Evolutionary conservation across 192 early-diverging fungal genomes (phyloP), one percentile per base, ranked within the genome.

Genomic region (Phlyctochytrium bullatum): DNA sequence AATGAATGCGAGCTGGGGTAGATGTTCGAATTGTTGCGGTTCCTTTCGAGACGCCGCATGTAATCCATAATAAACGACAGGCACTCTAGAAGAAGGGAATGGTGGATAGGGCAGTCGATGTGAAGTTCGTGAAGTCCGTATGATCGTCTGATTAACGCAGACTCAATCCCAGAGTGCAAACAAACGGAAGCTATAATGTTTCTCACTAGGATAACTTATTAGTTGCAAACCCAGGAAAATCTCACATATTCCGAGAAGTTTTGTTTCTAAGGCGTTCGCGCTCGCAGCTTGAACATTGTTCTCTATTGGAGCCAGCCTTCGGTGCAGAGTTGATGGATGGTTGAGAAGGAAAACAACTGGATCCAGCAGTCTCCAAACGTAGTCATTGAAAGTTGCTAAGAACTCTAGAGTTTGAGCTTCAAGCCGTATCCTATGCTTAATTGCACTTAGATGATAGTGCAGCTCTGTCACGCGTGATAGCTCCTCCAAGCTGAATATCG

Each of bases 321-420:
- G n/a, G 12, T 30, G 34, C 65, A 76, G 59, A 20, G 68, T 66
- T 27, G 67, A 10, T 50, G 75, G 78, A 32, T 77, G 68, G 3
- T 66, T 65, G 25, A 79, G 77, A 17, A 79, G 52, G 61, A 68
- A 78, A 54, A 58, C 64, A 34, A 74, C 75, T 34, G 69, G 16
- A 14, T 33, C 63, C 3, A 78, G 58, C 17, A 76, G 36, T 23
- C 67, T 53, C 24, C 65, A 24, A 16, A 61, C 66, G 27, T 61
- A 34, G 2, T 51, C 68, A 2, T 28, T 23, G 52, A 60, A 62
- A 2, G 40, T 29, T 14, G 36, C 52, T 20, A 70, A 59, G 16
- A 60, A 28, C 32, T 54, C 34, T 50, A n/a, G 66, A 61, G 47
- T 53, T 0, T 53, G 36, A 23, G 51, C 12, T n/a, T n/a, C n/a